Conservation (phyloP, 2,329 filamentous ascomycete species). For the Exserohilum rostratum region DNA sequence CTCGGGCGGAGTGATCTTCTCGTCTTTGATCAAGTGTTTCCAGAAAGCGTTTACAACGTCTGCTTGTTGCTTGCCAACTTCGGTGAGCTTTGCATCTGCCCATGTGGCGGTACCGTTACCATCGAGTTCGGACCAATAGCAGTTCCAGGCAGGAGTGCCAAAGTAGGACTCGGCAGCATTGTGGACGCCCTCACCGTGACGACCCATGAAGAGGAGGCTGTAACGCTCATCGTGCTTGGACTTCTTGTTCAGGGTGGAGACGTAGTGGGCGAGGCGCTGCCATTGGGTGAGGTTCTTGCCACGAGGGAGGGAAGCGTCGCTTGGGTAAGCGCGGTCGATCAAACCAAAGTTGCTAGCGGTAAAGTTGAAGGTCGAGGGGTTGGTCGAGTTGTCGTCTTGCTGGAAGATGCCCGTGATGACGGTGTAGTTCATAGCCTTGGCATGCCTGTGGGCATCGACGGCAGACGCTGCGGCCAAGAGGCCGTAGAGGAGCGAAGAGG, state of each 20-base stretch:
- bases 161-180: constrained; percentile 71
- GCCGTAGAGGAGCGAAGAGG: constrained; percentile 23
- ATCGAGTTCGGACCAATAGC: constrained; percentile 69
- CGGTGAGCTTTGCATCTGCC: constrained; percentile 68
- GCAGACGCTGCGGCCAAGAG: constrained; percentile 26
- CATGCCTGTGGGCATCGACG: constrained; percentile 19
- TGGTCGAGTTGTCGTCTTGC: constrained; percentile 65
- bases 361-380: constrained; percentile 60
- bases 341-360: constrained; percentile 65
- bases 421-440: constrained; percentile 62
- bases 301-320: constrained; percentile 52
- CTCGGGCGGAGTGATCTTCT: constrained; percentile 66
- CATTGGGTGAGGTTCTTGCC: constrained; percentile 62
- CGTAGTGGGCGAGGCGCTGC: constrained; percentile 67
- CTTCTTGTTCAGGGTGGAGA: constrained; percentile 61
- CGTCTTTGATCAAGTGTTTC: constrained; percentile 54
- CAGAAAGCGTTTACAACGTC: constrained; percentile 65
- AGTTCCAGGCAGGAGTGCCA: constrained; percentile 72
- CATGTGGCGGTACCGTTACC: constrained; percentile 68
- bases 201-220: constrained; percentile 71
- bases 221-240: constrained; percentile 59
- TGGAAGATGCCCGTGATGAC: constrained; percentile 68
- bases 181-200: constrained; percentile 72
- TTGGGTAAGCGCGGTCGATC: constrained; percentile 66
- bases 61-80: constrained; percentile 63